Conservation (phyloP, 306 rosid species). For the Casuarina glauca region DNA sequence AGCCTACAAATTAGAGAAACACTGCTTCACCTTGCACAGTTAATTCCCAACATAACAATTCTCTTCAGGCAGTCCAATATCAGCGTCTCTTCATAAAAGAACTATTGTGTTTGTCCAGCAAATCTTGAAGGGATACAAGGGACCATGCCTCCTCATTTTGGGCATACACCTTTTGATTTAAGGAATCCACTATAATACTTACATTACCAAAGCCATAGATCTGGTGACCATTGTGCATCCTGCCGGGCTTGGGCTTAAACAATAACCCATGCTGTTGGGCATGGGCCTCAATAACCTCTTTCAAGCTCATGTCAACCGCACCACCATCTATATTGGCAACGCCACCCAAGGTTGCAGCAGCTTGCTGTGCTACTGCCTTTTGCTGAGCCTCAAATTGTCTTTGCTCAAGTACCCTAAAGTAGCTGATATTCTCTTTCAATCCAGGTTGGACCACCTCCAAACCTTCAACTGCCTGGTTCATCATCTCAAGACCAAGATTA, state of each 20-base stretch:
- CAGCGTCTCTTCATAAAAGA: slow-evolving; percentile 40
- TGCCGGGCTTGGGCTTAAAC: slow-evolving; percentile 75
- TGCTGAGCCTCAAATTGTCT: slow-evolving; percentile 94
- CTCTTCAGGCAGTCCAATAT: not conserved
- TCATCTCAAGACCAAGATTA: slow-evolving; percentile 84
- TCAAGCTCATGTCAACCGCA: slow-evolving; percentile 68
- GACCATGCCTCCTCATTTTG: slow-evolving; percentile 73
- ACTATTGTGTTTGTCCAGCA: slow-evolving; percentile 69
- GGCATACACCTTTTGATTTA: slow-evolving; percentile 69
- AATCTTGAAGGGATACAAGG: slow-evolving; percentile 63
- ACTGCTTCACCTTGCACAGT: not conserved
- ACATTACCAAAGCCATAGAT: slow-evolving; percentile 79
- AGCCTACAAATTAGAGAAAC: not conserved
- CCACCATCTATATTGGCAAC: slow-evolving; percentile 52
- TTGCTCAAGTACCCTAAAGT: slow-evolving; percentile 72
- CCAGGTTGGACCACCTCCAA: slow-evolving; percentile 93
- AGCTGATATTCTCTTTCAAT: slow-evolving; percentile 75
- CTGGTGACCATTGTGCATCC: slow-evolving; percentile 81
- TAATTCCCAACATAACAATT: not conserved
- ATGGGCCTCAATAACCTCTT: slow-evolving; percentile 77
- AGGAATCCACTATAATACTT: slow-evolving; percentile 67
- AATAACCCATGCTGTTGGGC: slow-evolving; percentile 73
- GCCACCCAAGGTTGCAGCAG: slow-evolving; percentile 55
- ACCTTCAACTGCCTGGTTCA: slow-evolving; percentile 85
- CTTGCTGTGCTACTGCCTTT: slow-evolving; percentile 71